Evolutionary conservation across 345 rosid genomes (phyloP).

Genomic region (Salix exigua): DNA sequence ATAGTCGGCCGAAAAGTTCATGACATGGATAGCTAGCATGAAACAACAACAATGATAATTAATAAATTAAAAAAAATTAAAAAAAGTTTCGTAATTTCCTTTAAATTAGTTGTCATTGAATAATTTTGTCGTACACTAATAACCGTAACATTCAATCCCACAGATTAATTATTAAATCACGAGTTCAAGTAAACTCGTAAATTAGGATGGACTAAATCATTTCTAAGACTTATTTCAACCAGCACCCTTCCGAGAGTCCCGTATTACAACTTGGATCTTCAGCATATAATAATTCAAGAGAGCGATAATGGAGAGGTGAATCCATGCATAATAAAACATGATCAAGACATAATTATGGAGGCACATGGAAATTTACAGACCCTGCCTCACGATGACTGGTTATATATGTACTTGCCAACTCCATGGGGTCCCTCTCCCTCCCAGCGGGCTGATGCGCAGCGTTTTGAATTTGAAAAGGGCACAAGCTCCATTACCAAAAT

Average conservation of each 20-base stretch:
- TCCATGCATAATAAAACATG: not conserved
- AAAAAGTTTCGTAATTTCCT: not conserved
- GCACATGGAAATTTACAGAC: not conserved
- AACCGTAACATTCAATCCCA: no score
- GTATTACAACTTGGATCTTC: no score
- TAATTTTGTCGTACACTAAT: not conserved
- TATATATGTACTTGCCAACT: slow-evolving; percentile 21
- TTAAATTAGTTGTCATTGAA: not conserved
- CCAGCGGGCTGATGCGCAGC: not conserved
- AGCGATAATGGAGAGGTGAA: no score
- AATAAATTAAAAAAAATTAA: no score
- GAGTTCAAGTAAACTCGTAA: no score
- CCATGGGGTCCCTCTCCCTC: slow-evolving; percentile 5
- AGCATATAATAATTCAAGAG: no score
- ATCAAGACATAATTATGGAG: not conserved
- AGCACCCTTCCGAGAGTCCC: no score
- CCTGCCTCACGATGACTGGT: slow-evolving; percentile 6
- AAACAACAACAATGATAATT: not conserved
- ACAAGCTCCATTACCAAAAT: slow-evolving; percentile 16
- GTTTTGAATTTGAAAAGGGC: slow-evolving; percentile 33
- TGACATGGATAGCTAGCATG: not conserved
- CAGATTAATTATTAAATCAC: no score
- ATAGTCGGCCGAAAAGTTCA: not conserved
- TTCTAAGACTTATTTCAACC: no score
- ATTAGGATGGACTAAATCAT: no score